Evolutionary conservation across 768 basidiomycete species (phyloP).

Genomic region (Tylopilus plumbeoviolaceoides): DNA sequence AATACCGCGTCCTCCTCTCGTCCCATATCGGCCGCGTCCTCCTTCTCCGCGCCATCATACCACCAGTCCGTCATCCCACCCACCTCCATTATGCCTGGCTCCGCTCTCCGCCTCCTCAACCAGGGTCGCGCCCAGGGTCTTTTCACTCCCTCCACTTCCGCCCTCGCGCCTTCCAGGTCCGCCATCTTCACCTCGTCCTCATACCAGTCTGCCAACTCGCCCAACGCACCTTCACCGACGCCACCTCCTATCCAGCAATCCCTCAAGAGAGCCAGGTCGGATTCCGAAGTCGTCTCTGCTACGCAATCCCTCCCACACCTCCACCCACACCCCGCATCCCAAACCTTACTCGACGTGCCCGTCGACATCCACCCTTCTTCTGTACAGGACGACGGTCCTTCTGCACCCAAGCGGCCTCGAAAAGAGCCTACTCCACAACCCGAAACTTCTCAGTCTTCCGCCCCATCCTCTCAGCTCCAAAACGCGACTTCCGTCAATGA

Average conservation of each 20-base stretch:
- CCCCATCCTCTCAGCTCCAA: constrained; percentile 19
- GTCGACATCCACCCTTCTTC: constrained; percentile 44
- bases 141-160: constrained; percentile 80
- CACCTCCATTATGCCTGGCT: constrained; percentile 85
- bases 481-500: constrained; percentile 31
- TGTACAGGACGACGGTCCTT: constrained; percentile 58
- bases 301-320: constrained; percentile 12
- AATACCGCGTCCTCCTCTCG: constrained; percentile 49
- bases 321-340: constrained; percentile 19
- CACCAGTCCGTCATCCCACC: constrained; percentile 60
- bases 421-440: constrained; percentile 44
- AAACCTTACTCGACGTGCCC: constrained; percentile 30
- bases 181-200: constrained; percentile 54
- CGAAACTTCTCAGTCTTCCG: constrained; percentile 25
- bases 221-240: constrained; percentile 50
- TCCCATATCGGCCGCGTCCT: constrained; percentile 65
- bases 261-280: constrained; percentile 62
- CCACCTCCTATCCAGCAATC: constrained; percentile 45
- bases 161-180: constrained; percentile 40
- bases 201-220: constrained; percentile 43
- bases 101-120: constrained; percentile 76
- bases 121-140: constrained; percentile 85
- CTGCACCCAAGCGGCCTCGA: constrained; percentile 69
- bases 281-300: constrained; percentile 48
- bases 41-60: constrained; percentile 55